Conservation (phyloP, 371 early-diverging fungal species). For the Zychaea mexicana region DNA sequence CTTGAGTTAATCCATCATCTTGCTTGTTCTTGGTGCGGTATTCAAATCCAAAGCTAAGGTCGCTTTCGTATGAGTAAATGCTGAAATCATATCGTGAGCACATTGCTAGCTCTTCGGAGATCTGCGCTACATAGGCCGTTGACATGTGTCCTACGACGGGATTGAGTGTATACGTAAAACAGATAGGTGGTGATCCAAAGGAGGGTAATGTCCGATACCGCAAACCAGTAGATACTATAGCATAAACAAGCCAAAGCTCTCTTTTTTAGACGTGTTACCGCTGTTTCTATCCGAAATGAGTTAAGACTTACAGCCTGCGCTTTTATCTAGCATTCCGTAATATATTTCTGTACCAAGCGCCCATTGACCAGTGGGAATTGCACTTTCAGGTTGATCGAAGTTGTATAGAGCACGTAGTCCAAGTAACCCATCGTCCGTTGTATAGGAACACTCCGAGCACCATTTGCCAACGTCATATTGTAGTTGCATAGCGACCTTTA, state of each 20-base stretch:
- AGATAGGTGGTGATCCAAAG: slow-evolving; percentile 51
- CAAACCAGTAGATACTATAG: slow-evolving; percentile 73
- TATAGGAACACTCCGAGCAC: slow-evolving; percentile 78
- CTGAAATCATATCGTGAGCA: slow-evolving; percentile 88
- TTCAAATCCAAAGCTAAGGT: slow-evolving; percentile 82
- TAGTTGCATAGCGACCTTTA: slow-evolving; percentile 69
- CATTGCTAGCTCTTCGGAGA: slow-evolving; percentile 68
- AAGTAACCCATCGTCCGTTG: slow-evolving; percentile 75
- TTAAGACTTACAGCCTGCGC: slow-evolving; percentile 86
- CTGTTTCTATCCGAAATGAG: too few relatives aligned
- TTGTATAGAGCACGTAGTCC: slow-evolving; percentile 80
- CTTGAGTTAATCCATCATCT: slow-evolving; percentile 11
- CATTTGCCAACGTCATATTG: slow-evolving; percentile 75
- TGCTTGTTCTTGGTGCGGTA: slow-evolving; percentile 45
- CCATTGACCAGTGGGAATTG: slow-evolving; percentile 59
- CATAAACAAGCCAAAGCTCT: too few relatives aligned
- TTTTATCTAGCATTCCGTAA: slow-evolving; percentile 81
- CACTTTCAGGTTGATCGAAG: slow-evolving; percentile 52
- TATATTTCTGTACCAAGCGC: slow-evolving; percentile 82
- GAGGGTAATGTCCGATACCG: slow-evolving; percentile 71
- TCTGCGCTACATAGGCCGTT: slow-evolving; percentile 78
- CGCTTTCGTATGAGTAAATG: slow-evolving; percentile 85
- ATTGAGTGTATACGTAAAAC: slow-evolving; percentile 77
- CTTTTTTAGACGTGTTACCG: too few relatives aligned
- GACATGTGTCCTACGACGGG: slow-evolving; percentile 90